Base-by-base conservation (phyloP, 2,329 filamentous ascomycete genomes). In the Coleophoma crateriformis region DNA sequence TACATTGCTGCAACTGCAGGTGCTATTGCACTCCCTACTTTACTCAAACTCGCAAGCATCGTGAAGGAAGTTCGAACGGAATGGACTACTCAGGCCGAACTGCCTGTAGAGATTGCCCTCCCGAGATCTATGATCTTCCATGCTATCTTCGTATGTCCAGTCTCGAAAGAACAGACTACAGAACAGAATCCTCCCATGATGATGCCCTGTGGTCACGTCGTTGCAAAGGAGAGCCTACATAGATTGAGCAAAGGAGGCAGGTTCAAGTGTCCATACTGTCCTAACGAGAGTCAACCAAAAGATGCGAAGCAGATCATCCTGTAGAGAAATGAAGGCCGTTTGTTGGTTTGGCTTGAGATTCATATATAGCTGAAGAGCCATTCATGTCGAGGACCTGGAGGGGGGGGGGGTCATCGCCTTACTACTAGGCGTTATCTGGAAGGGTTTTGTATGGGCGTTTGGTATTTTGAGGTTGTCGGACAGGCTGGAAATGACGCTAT, bases 181-280 rank as follows among this genome's bases (percentile, higher is more conserved):
- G 90, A 95, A 62, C 72, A 78, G 20, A 99, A 99, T 66, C 94
- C 94, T 11, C 90, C 94, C 2, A 95, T 97, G 87, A 94, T 96
- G 81, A 84, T 99, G 64, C 88, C 89, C 0, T 99, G 94, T 64
- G 92, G 94, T 6, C 94, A 99, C 70, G 92, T 96, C 47, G 85
- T 99, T 52, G 91, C 90, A 15, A 80, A 84, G 56, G 91, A 96
- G 62, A 90, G 86, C 33, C 71, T 99, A 46, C 81, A 87, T 52
- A 84, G 84, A 62, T 76, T 97, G 39, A 84, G 84, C 48, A 95
- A 95, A 69, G 85, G 86, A 0, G 79, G 74, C 39, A 75, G 86
- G 52, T 95, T 95, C 76, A 99, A 99, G 68, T 99, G 94, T 62
- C 94, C 94, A 0, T 99, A 99, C 65, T 99, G 94, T 64, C 94